phyloP scores from a whole-genome alignment of 116 monocot genomes.

The Dioscorea cayenensis region DNA sequence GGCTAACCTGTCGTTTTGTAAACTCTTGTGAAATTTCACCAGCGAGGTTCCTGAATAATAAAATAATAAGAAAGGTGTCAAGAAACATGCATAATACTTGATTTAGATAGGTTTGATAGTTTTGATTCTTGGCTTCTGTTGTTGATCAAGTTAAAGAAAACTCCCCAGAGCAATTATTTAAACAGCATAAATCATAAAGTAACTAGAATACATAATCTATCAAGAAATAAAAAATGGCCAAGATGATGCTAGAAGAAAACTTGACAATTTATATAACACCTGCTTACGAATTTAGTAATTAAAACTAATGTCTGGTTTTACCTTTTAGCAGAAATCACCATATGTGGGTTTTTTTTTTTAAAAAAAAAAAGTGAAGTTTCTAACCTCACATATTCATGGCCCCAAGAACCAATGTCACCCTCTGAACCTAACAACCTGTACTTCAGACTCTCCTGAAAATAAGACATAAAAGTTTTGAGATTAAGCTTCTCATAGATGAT shows the following conservation, averaged over 20 bases:
- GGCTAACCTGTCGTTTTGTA: constrained; percentile 73
- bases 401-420: constrained; percentile 97
- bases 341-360: background rate
- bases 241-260: too few relatives aligned
- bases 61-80: background rate
- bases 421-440: constrained; percentile 84
- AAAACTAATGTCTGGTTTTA: too few relatives aligned
- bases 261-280: too few relatives aligned
- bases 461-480: background rate
- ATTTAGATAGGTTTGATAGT: background rate
- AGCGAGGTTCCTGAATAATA: constrained; percentile 68
- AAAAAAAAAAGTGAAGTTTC: background rate
- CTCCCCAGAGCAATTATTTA: too few relatives aligned
- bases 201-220: too few relatives aligned
- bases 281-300: too few relatives aligned
- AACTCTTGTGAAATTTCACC: constrained; percentile 97
- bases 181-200: too few relatives aligned
- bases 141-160: too few relatives aligned
- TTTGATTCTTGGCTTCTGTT: too few relatives aligned
- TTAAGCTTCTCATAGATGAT: background rate
- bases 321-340: background rate
- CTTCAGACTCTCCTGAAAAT: constrained; percentile 84
- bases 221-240: too few relatives aligned
- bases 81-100: background rate
- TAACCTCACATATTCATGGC: constrained; percentile 98